Conservation (phyloP, 179 eudicot genomes). For the Silene noctiflora region DNA sequence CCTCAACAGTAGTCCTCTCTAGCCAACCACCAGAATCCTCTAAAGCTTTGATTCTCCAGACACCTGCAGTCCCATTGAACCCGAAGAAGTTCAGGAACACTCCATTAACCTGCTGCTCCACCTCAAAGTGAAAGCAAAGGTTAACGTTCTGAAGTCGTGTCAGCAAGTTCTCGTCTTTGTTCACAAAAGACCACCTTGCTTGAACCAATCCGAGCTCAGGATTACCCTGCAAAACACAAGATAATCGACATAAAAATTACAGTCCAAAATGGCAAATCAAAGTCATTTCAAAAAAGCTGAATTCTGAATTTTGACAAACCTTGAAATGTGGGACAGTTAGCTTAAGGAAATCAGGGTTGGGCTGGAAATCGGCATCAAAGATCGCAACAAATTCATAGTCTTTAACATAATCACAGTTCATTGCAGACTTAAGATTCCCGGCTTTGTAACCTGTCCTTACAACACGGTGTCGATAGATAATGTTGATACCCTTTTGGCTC, state of each 20-base stretch:
- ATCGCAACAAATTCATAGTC: slow-evolving; percentile 68
- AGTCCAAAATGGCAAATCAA: neutral
- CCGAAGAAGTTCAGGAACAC: slow-evolving; percentile 64
- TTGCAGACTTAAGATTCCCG: slow-evolving; percentile 71
- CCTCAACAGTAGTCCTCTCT: slow-evolving; percentile 70
- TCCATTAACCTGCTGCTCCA: slow-evolving; percentile 77
- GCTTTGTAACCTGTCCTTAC: slow-evolving; percentile 68
- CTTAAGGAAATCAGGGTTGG: slow-evolving; percentile 55
- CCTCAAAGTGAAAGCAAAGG: slow-evolving; percentile 71
- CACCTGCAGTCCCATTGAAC: slow-evolving; percentile 76
- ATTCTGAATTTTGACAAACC: slow-evolving; percentile 29
- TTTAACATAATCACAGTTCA: slow-evolving; percentile 70
- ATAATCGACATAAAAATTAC: neutral
- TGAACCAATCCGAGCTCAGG: slow-evolving; percentile 90
- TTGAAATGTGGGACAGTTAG: slow-evolving; percentile 57
- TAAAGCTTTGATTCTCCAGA: slow-evolving; percentile 69
- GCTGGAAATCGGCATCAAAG: slow-evolving; percentile 78
- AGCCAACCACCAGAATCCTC: slow-evolving; percentile 89
- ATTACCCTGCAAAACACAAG: slow-evolving; percentile 50
- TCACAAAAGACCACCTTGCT: slow-evolving; percentile 70
- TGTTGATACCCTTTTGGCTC: slow-evolving; percentile 56
- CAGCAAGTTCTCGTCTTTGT: slow-evolving; percentile 64
- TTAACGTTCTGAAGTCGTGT: slow-evolving; percentile 65
- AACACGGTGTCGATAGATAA: slow-evolving; percentile 56
- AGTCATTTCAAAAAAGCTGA: neutral